Evolutionary conservation across 2,329 filamentous ascomycete species (phyloP).

Genomic region (Cordyceps militaris): DNA sequence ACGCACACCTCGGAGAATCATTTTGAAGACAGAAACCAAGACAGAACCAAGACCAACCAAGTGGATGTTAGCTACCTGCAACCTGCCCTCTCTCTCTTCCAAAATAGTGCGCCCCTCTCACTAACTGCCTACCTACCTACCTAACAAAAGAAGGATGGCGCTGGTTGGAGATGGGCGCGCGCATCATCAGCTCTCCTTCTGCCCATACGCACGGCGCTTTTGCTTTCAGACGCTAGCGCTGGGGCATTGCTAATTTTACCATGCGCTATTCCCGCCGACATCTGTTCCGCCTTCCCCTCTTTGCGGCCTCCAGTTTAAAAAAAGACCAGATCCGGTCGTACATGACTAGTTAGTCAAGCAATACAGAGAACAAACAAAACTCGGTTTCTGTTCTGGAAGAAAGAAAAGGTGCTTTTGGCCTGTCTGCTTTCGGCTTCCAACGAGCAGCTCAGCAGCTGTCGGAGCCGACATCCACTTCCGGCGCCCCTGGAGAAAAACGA

Average conservation of each 20-base stretch:
- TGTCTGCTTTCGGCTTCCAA: background rate
- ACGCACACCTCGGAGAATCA: background rate
- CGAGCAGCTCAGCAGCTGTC: background rate
- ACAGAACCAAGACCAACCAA: too few relatives aligned
- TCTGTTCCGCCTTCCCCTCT: background rate
- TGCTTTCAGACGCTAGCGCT: background rate
- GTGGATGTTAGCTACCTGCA: too few relatives aligned
- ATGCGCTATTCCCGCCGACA: background rate
- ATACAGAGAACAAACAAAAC: background rate
- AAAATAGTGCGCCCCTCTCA: background rate
- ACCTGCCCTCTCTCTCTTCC: background rate
- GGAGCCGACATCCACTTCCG: constrained; percentile 7
- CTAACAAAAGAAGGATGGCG: background rate
- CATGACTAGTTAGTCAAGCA: background rate
- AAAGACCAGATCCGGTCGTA: background rate
- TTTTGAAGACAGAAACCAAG: background rate
- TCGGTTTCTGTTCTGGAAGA: too few relatives aligned
- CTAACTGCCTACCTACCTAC: too few relatives aligned
- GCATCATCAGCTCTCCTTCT: background rate
- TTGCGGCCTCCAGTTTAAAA: background rate
- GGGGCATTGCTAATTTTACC: background rate
- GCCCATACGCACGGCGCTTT: background rate
- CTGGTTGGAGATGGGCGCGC: background rate
- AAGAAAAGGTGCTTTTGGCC: background rate
- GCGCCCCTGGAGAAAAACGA: background rate